Evolutionary conservation across 106 monocot genomes (phyloP).

Genomic region (Dioscorea zingiberensis): DNA sequence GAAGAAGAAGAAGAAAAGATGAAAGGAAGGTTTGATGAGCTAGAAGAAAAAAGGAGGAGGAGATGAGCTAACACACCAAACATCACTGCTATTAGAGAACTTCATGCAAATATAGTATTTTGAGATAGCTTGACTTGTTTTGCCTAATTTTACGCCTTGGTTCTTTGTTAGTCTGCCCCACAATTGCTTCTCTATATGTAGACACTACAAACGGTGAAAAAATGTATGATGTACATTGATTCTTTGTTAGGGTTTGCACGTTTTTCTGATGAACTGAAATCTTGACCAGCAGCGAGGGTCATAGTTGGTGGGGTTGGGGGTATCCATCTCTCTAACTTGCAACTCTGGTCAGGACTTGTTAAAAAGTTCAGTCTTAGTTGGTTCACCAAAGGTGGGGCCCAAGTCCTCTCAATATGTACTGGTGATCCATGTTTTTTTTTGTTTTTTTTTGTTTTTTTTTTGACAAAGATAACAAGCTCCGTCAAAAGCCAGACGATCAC

Average conservation of each 20-base stretch:
- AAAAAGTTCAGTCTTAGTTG: too few species aligned
- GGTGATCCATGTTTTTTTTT: too few species aligned
- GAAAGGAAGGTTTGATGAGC: neutral
- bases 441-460: too few species aligned
- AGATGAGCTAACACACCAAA: slow-evolving; percentile 45
- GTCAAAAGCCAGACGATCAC: too few species aligned
- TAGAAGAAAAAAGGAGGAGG: neutral
- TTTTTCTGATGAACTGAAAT: neutral
- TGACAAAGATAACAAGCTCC: too few species aligned
- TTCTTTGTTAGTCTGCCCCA: too few species aligned
- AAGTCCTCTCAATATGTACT: too few species aligned
- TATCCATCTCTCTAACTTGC: slow-evolving; percentile 3
- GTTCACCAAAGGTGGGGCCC: too few species aligned
- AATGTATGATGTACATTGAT: too few species aligned
- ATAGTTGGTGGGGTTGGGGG: neutral
- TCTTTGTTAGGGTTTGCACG: neutral
- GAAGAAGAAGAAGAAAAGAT: neutral
- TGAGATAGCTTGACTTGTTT: neutral
- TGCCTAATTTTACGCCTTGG: too few species aligned
- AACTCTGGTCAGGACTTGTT: neutral
- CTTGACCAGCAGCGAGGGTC: neutral
- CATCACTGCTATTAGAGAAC: neutral
- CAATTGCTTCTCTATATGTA: too few species aligned
- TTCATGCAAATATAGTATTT: neutral
- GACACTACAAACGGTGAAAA: too few species aligned